phyloP scores from a whole-genome alignment of 768 basidiomycete species.

The Leccinum subgranulosum region DNA sequence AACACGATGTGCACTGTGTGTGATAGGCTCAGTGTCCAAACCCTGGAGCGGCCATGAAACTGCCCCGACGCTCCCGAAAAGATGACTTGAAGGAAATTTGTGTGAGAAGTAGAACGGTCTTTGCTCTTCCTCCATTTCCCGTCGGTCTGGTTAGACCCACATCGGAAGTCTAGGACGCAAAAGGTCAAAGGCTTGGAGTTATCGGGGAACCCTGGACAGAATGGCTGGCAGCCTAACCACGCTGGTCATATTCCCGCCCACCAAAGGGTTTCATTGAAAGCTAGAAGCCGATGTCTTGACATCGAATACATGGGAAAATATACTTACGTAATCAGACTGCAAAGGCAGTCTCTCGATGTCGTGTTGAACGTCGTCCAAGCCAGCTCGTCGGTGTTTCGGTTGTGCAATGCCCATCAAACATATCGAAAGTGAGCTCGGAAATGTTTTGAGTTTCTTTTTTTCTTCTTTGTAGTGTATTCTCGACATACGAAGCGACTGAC shows the following conservation, averaged over 20 bases:
- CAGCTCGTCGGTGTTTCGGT: background rate
- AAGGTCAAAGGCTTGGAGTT: background rate
- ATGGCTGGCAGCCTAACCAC: background rate
- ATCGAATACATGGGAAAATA: slow-evolving; percentile 8
- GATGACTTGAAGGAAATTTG: slow-evolving; percentile 18
- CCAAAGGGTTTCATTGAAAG: background rate
- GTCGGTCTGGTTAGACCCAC: background rate
- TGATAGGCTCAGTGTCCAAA: background rate
- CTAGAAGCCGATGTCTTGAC: background rate
- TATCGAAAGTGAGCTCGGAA: slow-evolving; percentile 61
- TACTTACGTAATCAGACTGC: slow-evolving; percentile 25
- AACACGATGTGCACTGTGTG: slow-evolving; percentile 6
- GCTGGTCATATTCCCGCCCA: background rate
- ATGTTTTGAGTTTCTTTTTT: background rate
- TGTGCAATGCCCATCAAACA: slow-evolving; percentile 75
- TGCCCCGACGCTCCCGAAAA: slow-evolving; percentile 2
- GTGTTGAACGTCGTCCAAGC: slow-evolving; percentile 23
- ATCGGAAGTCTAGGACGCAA: background rate
- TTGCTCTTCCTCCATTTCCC: background rate
- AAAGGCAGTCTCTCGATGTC: slow-evolving; percentile 12
- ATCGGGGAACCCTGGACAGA: background rate
- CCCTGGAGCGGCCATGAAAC: background rate
- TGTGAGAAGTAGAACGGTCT: slow-evolving; percentile 11
- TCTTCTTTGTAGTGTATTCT: background rate
- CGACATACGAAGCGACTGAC: background rate